These are phyloP conservation scores for Trichoderma breve DNA, from an alignment of 2,329 filamentous ascomycete genomes.

Conservation along the genomic window DNA sequence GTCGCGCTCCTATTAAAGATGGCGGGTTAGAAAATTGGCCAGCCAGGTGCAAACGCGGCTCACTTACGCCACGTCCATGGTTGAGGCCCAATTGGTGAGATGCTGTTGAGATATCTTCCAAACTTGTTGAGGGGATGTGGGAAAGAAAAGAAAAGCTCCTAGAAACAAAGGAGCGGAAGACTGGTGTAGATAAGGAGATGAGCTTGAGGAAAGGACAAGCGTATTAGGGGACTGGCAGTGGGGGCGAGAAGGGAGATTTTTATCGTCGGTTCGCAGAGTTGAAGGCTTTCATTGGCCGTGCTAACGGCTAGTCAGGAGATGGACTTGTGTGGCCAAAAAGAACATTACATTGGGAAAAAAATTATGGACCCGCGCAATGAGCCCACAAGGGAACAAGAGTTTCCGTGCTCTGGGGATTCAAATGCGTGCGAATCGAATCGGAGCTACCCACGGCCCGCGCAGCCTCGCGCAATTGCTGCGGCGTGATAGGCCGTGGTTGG, in stretches of 20 bases:
- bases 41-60: conserved; percentile 1
- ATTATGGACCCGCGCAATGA: conserved; percentile 11
- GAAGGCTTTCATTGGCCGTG: conserved; percentile 17
- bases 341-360: neutral
- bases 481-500: neutral
- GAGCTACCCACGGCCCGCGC: conserved; percentile 8
- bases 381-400: conserved; percentile 5
- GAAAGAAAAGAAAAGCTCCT: neutral
- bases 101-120: neutral
- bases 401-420: conserved; percentile 17
- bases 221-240: conserved; percentile 16
- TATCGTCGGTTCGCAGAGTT: conserved; percentile 12
- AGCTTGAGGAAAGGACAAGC: conserved; percentile 1
- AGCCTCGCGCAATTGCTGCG: neutral
- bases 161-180: neutral
- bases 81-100: conserved; percentile 20
- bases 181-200: conserved; percentile 19
- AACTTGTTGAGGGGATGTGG: neutral
- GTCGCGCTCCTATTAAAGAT: conserved; percentile 50
- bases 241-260: conserved; percentile 23
- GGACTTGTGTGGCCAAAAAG: conserved; percentile 1
- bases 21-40: conserved; percentile 12
- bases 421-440: neutral
- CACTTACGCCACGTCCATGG: conserved; percentile 38
- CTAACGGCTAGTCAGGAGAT: conserved; percentile 23